Evolutionary conservation across 148 eudicot genomes (phyloP).

Genomic region (Spergularia bocconei): DNA sequence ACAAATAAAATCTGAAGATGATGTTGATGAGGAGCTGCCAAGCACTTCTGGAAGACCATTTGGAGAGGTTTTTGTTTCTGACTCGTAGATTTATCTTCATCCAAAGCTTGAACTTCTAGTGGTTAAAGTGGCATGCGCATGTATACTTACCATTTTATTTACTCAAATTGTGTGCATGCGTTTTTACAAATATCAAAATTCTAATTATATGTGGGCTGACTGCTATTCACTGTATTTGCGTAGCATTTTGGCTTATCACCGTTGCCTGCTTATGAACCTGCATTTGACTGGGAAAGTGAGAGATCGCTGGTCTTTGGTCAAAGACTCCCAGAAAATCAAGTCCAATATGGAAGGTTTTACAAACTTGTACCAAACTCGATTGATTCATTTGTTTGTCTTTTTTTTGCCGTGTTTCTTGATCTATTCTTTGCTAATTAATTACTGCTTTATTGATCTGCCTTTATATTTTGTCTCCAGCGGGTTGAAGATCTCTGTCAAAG

Average conservation of each 20-base stretch:
- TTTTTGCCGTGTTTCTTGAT: neutral
- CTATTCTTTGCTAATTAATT: slow-evolving; percentile 9
- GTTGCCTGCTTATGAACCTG: slow-evolving; percentile 92
- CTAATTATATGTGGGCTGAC: neutral
- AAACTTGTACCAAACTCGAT: neutral
- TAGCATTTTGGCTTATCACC: slow-evolving; percentile 96
- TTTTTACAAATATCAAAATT: neutral
- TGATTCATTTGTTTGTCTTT: neutral
- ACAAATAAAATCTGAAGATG: slow-evolving; percentile 62
- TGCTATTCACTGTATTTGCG: slow-evolving; percentile 26
- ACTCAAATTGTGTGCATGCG: neutral
- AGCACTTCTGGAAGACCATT: slow-evolving; percentile 87
- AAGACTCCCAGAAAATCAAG: slow-evolving; percentile 71
- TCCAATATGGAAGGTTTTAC: slow-evolving; percentile 69
- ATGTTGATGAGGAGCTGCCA: slow-evolving; percentile 69
- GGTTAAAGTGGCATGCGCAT: slow-evolving; percentile 4
- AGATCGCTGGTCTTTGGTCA: slow-evolving; percentile 93
- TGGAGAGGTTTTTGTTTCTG: slow-evolving; percentile 44
- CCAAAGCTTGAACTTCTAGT: slow-evolving; percentile 34
- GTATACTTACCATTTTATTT: neutral
- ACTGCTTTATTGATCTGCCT: slow-evolving; percentile 4
- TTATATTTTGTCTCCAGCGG: slow-evolving; percentile 50
- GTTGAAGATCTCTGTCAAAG: slow-evolving; percentile 94
- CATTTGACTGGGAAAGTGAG: slow-evolving; percentile 98
- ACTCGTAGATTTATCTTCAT: slow-evolving; percentile 21